A percentile compares a stretch with the other conserved stretches of the same genome.
phyloP scores from a whole-genome alignment of 2,329 filamentous ascomycete species.

The Fusarium acutatum region DNA sequence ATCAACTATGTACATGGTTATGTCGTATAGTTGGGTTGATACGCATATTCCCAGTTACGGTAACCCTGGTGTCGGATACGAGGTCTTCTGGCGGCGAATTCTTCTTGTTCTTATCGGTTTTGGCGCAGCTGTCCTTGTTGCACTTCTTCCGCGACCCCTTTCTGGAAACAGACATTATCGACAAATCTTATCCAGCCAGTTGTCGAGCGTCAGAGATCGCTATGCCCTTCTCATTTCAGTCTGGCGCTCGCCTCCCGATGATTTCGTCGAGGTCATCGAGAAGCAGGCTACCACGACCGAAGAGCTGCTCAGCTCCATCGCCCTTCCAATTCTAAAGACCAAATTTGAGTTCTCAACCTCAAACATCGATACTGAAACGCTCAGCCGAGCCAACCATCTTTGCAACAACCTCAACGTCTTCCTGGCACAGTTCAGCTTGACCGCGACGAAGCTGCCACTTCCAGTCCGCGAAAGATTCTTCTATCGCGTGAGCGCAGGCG shows the following conservation, averaged over 20 bases:
- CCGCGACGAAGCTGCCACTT: not conserved
- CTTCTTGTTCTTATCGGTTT: conserved; percentile 19
- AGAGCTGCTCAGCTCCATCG: conserved; percentile 5
- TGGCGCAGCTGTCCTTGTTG: conserved; percentile 2
- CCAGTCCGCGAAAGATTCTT: conserved; percentile 10
- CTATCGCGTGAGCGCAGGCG: not conserved
- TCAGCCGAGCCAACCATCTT: conserved; percentile 3
- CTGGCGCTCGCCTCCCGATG: conserved; percentile 1
- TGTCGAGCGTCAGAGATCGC: conserved; percentile 4
- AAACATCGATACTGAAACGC: conserved; percentile 8
- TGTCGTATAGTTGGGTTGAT: conserved; percentile 33
- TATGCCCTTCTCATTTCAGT: conserved; percentile 7
- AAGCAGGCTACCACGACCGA: conserved; percentile 6
- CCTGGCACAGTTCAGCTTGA: conserved; percentile 11
- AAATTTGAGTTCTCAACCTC: conserved; percentile 21
- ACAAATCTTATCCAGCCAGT: conserved; percentile 8
- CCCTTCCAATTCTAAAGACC: conserved; percentile 3
- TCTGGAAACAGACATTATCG: conserved; percentile 11
- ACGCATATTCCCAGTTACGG: conserved; percentile 28
- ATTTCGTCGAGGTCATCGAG: conserved; percentile 6
- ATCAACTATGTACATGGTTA: conserved; percentile 30
- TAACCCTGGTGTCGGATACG: conserved; percentile 15
- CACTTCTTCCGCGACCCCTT: not conserved
- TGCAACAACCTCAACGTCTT: conserved; percentile 17
- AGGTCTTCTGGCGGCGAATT: conserved; percentile 7